These are phyloP conservation scores for Elymus sibiricus DNA, from an alignment of 176 grass and related monocot species.

Conservation along the genomic window DNA sequence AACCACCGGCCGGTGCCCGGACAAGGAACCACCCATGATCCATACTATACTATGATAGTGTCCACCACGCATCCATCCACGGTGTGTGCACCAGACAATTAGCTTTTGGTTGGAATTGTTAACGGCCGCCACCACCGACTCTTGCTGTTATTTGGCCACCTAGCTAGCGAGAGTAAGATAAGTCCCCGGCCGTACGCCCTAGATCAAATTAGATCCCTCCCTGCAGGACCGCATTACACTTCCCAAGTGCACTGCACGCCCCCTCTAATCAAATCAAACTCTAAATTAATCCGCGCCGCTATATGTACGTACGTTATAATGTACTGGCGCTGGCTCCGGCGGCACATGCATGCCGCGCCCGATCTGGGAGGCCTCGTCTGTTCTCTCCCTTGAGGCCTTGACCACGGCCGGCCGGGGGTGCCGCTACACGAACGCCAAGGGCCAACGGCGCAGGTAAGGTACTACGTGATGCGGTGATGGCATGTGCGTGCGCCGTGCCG, in stretches of 20 bases:
- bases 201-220: background rate
- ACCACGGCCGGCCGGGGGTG: background rate
- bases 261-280: background rate
- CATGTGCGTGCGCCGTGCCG: background rate
- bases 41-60: background rate
- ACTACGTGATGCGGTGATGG: background rate
- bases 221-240: background rate
- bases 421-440: background rate
- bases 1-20: background rate
- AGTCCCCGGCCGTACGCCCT: background rate
- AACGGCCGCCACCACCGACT: background rate
- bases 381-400: background rate
- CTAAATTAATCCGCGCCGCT: background rate
- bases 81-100: background rate
- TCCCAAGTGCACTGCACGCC: background rate
- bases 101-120: background rate
- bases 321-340: background rate
- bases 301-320: background rate
- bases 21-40: background rate
- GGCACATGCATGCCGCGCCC: background rate
- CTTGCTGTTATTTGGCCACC: background rate
- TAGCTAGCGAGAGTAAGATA: background rate
- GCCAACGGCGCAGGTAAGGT: background rate
- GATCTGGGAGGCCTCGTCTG: background rate
- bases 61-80: background rate